These are phyloP conservation scores for Vigna nakashimae DNA, from an alignment of 306 rosid species.

Conservation along the genomic window DNA sequence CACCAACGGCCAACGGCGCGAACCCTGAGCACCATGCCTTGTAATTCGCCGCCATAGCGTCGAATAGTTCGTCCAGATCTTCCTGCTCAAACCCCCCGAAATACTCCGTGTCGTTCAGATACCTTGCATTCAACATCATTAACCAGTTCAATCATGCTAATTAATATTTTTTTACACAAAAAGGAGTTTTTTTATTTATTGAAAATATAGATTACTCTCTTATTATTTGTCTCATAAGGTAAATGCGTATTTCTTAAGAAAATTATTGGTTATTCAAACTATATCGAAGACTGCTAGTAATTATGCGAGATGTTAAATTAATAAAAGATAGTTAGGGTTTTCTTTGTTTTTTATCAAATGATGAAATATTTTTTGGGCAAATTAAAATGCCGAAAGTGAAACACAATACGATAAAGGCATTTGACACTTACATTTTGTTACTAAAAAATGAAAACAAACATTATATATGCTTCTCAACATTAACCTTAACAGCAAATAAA, in stretches of 20 bases:
- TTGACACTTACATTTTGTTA: no score
- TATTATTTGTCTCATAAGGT: no score
- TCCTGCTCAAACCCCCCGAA: conserved; percentile 82
- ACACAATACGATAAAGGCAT: no score
- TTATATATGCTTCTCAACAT: no score
- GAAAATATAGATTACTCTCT: not conserved
- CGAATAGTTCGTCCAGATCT: conserved; percentile 69
- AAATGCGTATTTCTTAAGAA: no score
- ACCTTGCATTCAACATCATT: conserved; percentile 32
- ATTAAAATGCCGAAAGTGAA: not conserved
- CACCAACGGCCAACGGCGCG: conserved; percentile 80
- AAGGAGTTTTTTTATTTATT: no score
- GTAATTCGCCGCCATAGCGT: conserved; percentile 68
- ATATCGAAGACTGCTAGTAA: not conserved
- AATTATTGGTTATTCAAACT: not conserved
- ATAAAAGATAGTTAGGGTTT: not conserved
- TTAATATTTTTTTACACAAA: no score
- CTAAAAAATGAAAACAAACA: no score
- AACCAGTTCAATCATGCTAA: no score
- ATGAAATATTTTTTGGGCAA: not conserved
- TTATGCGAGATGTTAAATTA: not conserved
- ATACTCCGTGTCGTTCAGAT: conserved; percentile 69
- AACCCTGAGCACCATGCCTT: conserved; percentile 87
- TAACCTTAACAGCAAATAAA: no score
- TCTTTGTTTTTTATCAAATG: not conserved